Conservation (phyloP, 352 stramenopile species). For the Phytophthora sp. region DNA sequence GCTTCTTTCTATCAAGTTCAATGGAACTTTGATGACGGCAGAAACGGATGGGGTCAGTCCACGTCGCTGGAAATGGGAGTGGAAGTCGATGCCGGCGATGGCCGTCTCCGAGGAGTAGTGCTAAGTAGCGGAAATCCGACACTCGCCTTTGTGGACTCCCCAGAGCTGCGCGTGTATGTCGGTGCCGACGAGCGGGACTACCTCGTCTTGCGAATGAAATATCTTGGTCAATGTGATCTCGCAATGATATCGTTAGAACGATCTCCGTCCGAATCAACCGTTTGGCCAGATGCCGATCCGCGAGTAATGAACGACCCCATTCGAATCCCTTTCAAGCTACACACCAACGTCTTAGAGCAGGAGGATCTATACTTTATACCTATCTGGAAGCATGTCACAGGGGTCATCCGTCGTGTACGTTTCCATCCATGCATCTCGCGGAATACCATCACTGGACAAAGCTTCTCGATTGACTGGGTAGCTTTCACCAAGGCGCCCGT, state of each 20-base stretch:
- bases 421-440: slow-evolving; percentile 60
- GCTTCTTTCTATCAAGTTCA: slow-evolving; percentile 37
- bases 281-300: slow-evolving; percentile 43
- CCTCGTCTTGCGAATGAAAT: slow-evolving; percentile 70
- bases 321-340: slow-evolving; percentile 60
- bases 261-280: slow-evolving; percentile 30
- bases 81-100: slow-evolving; percentile 58
- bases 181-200: slow-evolving; percentile 51
- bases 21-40: slow-evolving; percentile 69
- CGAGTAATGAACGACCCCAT: slow-evolving; percentile 55
- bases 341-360: slow-evolving; percentile 22
- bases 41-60: slow-evolving; percentile 66
- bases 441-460: slow-evolving; percentile 50
- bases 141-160: slow-evolving; percentile 65
- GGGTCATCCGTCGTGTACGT: slow-evolving; percentile 63
- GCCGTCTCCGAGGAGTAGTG: slow-evolving; percentile 50
- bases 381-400: slow-evolving; percentile 64
- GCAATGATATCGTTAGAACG: slow-evolving; percentile 63
- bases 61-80: slow-evolving; percentile 70
- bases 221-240: slow-evolving; percentile 59
- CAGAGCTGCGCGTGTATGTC: slow-evolving; percentile 61
- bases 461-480: slow-evolving; percentile 76
- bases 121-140: slow-evolving; percentile 40
- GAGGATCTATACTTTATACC: slow-evolving; percentile 70
- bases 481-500: slow-evolving; percentile 74